Conservation (phyloP, 75 land plant species). For the Ceratopteris richardii region DNA sequence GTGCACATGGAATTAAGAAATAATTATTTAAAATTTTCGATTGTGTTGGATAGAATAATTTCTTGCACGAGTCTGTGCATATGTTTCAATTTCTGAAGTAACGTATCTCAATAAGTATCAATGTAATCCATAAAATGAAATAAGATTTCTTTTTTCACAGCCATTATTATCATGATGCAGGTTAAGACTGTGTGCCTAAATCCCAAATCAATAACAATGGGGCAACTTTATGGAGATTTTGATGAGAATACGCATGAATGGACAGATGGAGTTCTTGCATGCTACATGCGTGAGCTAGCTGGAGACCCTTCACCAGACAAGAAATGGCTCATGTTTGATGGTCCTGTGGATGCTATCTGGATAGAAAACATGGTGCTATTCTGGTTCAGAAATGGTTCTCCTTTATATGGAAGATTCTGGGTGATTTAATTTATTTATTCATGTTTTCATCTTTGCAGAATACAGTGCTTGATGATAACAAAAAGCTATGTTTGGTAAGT, state of each 20-base stretch:
- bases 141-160: no score
- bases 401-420: neutral
- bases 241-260: slow-evolving; percentile 40
- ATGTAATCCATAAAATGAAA: no score
- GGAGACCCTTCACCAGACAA: slow-evolving; percentile 23
- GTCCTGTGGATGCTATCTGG: slow-evolving; percentile 40
- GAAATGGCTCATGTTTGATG: slow-evolving; percentile 39
- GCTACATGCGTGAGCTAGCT: slow-evolving; percentile 33
- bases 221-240: slow-evolving; percentile 34
- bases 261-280: slow-evolving; percentile 41
- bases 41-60: no score
- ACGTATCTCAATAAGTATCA: no score
- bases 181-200: slow-evolving; percentile 31
- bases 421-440: neutral
- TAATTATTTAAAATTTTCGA: no score
- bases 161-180: slow-evolving; percentile 12
- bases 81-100: no score
- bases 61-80: no score
- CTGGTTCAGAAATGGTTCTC: neutral
- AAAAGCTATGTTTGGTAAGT: slow-evolving; percentile 35
- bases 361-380: slow-evolving; percentile 33
- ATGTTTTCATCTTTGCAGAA: slow-evolving; percentile 11
- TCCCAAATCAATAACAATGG: slow-evolving; percentile 40
- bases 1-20: no score
- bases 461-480: slow-evolving; percentile 35